These are phyloP conservation scores for Mrakia gelida DNA, from an alignment of 768 basidiomycete genomes.

Conservation along the genomic window DNA sequence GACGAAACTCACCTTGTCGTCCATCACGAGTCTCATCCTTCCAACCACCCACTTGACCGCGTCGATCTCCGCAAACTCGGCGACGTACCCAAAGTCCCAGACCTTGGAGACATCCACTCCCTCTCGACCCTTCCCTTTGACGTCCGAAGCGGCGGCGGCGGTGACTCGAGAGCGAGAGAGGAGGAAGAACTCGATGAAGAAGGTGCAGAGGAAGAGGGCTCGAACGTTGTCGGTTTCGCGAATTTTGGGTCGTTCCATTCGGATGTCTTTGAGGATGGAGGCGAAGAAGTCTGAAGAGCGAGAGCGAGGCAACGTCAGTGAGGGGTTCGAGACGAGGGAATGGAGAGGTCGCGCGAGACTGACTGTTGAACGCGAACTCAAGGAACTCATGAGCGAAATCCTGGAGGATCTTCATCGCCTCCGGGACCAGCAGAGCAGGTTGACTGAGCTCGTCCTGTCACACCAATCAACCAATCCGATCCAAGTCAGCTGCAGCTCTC, in stretches of 20 bases:
- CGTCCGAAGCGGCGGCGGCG: slow-evolving; percentile 2
- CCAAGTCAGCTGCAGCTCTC: background rate
- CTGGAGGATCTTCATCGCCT: slow-evolving; percentile 53
- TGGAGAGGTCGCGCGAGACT: too few species aligned
- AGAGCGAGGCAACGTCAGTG: slow-evolving; percentile 36
- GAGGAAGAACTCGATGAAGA: slow-evolving; percentile 90
- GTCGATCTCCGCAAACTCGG: slow-evolving; percentile 73
- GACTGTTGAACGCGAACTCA: slow-evolving; percentile 86
- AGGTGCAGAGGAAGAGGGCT: slow-evolving; percentile 77
- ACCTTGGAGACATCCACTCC: background rate
- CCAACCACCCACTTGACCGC: slow-evolving; percentile 88
- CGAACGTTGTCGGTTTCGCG: slow-evolving; percentile 93
- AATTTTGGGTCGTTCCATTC: slow-evolving; percentile 83
- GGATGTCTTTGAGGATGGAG: slow-evolving; percentile 84
- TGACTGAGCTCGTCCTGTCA: slow-evolving; percentile 61
- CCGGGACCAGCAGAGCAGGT: slow-evolving; percentile 39
- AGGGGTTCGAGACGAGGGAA: slow-evolving; percentile 54
- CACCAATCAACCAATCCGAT: background rate
- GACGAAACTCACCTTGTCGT: slow-evolving; percentile 69
- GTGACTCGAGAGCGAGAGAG: slow-evolving; percentile 46
- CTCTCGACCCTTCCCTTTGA: slow-evolving; percentile 10
- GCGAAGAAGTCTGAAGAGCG: slow-evolving; percentile 67
- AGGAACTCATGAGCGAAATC: slow-evolving; percentile 68
- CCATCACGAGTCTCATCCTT: slow-evolving; percentile 81
- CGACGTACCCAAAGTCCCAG: slow-evolving; percentile 29